Evolutionary conservation across 192 early-diverging fungal genomes (phyloP).

Genomic region (Mortierella hygrophila): DNA sequence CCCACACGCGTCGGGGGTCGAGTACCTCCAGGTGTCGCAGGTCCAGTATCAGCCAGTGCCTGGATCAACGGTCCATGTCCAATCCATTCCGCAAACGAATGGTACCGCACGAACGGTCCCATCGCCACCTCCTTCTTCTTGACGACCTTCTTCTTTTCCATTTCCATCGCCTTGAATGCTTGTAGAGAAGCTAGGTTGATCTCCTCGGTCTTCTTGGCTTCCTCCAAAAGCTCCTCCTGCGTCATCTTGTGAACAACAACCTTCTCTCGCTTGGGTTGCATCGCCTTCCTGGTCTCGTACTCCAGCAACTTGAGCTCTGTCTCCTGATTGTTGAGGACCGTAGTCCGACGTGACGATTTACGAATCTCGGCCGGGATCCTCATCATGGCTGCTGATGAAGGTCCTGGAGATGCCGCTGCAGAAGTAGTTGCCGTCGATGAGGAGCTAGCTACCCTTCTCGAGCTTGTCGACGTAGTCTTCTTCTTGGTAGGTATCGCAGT

Average conservation of each 20-base stretch:
- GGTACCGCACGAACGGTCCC: constrained; percentile 61
- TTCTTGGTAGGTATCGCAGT: neutral
- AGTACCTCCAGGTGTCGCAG: constrained; percentile 27
- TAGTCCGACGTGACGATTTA: constrained; percentile 64
- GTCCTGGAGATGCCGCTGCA: constrained; percentile 15
- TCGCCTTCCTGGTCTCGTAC: constrained; percentile 57
- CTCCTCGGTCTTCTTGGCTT: constrained; percentile 66
- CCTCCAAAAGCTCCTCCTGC: constrained; percentile 66
- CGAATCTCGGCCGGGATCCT: constrained; percentile 53
- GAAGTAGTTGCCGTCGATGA: constrained; percentile 3
- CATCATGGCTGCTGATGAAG: constrained; percentile 10
- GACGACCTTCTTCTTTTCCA: constrained; percentile 58
- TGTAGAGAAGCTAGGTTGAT: constrained; percentile 62
- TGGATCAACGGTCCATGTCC: constrained; percentile 48
- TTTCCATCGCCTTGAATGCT: constrained; percentile 65
- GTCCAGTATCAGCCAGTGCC: constrained; percentile 33
- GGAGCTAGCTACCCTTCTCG: constrained; percentile 13
- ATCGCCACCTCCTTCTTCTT: constrained; percentile 56
- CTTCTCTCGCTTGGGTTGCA: constrained; percentile 61
- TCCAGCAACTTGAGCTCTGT: constrained; percentile 63
- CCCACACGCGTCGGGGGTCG: constrained; percentile 30
- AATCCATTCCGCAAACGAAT: constrained; percentile 62
- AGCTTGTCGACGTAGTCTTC: neutral
- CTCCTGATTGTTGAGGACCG: constrained; percentile 62
- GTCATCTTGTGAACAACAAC: constrained; percentile 55